Evolutionary conservation across 1,139 yeast species (phyloP), one percentile per base, ranked within the genome.

Genomic region (Hyphopichia burtonii): DNA sequence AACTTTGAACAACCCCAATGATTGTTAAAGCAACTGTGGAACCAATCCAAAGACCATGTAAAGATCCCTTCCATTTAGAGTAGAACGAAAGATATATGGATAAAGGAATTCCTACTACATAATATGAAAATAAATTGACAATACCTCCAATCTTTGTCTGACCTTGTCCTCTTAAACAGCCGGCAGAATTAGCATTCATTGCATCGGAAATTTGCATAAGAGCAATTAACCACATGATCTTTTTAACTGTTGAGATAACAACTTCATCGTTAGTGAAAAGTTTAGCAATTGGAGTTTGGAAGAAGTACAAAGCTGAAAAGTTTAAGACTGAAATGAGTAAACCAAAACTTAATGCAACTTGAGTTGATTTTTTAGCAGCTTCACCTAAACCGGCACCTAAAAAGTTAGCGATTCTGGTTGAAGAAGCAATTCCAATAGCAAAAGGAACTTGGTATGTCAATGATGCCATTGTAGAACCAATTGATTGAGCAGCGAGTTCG

Each of bases 101-200:
- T 36, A 78, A 52, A 4, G 83, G 84, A 25, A 79, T 58, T 2
- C 83, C 84, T 31, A 79, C 59, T 2, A 75, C 56, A 52, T 79
- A 79, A 51, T 79, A 79, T 1, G 80, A 68, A 20, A 78, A 49
- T 44, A 79, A 59, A 49, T 79, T 79, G 31, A 78, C 78, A 36
- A 76, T 72, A 8, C 83, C 83, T 3, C 83, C 83, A 38, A 79
- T 77, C 50, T 71, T 75, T 17, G 82, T 80, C 52, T 75, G 74
- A 15, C 83, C 83, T 54, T 79, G 83, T 12, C 84, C 84, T 47
- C 83, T 63, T 37, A 79, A 65, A 47, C 82, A 76, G 3, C 84
- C 84, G 2, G 83, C 83, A 4, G 80, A 74, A 41, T 76, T 77
- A 8, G 83, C 80, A 56, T 78, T 79, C 64, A 76, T 61, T 1